Evolutionary conservation across 805 yeast genomes (phyloP), one percentile per base, ranked within the genome.

Genomic region (Candida montana): DNA sequence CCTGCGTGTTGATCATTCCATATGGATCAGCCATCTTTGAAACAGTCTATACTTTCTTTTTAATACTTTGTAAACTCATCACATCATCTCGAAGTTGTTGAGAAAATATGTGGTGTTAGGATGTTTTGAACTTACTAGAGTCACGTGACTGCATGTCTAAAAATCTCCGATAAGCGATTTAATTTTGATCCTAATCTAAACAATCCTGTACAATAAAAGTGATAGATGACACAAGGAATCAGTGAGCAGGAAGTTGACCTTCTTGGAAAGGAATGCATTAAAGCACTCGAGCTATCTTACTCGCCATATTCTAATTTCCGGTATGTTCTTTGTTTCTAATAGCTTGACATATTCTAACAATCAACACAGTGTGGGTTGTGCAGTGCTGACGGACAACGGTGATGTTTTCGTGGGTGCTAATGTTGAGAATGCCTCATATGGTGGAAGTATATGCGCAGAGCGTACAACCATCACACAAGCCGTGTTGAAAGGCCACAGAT

Each of bases 371-470:
- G 99, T 91, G 2, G 98, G 98, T 0, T 86, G 95, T 40, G 75
- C 81, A 3, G 53, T 91, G 2, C 55, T 86, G 19, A 69, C 87
- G 1, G 59, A 56, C 0, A 57, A 65, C 8, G 83, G 77, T 3
- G 64, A 64, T 16, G 67, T 57, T 33, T 63, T 82, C 19, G 55
- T 63, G 11, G 99, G 98, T 5, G 95, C 95, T 31, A 91, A 91
- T 52, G 79, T 93, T 21, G 99, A 91, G 59, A 93, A 91, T 59
- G 98, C 97, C 3, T 79, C 93, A 37, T 90, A 85, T 56, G 95
- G 87, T 2, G 90, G 78, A 2, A 72, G 79, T 1, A 75, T 83
- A 19, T 84, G 95, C 58, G 95, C 95, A 0, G 95, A 84, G 54
- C 65, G 89, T 31, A 72, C 83, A 1, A 80, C 91, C 0, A 67